phyloP scores from a whole-genome alignment of 108 stramenopile genomes.

The Skeletonema grethae region DNA sequence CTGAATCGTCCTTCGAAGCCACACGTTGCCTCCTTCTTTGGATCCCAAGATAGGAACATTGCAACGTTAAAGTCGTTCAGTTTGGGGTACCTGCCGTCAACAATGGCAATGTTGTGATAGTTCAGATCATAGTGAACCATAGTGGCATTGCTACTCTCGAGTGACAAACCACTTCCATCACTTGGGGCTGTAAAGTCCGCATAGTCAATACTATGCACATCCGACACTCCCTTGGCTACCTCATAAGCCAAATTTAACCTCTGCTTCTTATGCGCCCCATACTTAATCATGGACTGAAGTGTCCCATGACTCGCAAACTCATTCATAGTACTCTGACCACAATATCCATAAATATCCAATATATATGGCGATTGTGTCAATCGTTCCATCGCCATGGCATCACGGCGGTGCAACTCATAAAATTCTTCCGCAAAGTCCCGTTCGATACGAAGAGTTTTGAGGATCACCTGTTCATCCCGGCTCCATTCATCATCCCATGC shows the following conservation, averaged over 20 bases:
- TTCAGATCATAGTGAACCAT: constrained; percentile 88
- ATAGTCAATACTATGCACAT: constrained; percentile 66
- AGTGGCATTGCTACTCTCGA: constrained; percentile 11
- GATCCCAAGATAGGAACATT: constrained; percentile 71
- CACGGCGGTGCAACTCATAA: constrained; percentile 79
- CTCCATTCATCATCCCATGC: not conserved
- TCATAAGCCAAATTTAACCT: constrained; percentile 68
- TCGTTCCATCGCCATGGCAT: constrained; percentile 85
- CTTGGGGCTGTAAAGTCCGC: not conserved
- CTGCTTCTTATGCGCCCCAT: constrained; percentile 18
- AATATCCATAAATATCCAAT: constrained; percentile 75
- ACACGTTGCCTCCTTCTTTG: constrained; percentile 18
- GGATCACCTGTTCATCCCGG: not conserved
- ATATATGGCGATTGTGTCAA: constrained; percentile 67
- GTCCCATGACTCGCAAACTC: constrained; percentile 29
- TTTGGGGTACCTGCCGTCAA: constrained; percentile 60
- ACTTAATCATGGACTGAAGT: not conserved
- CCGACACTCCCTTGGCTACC: constrained; percentile 71
- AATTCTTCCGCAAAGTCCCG: constrained; percentile 19
- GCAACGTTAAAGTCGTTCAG: constrained; percentile 91
- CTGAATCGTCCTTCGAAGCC: not conserved
- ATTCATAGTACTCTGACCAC: constrained; percentile 61
- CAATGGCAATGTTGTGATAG: constrained; percentile 2
- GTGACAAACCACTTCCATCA: not conserved
- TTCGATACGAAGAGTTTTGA: constrained; percentile 6